phyloP scores from a whole-genome alignment of 2,329 filamentous ascomycete genomes.

The Fusarium incarnatum region DNA sequence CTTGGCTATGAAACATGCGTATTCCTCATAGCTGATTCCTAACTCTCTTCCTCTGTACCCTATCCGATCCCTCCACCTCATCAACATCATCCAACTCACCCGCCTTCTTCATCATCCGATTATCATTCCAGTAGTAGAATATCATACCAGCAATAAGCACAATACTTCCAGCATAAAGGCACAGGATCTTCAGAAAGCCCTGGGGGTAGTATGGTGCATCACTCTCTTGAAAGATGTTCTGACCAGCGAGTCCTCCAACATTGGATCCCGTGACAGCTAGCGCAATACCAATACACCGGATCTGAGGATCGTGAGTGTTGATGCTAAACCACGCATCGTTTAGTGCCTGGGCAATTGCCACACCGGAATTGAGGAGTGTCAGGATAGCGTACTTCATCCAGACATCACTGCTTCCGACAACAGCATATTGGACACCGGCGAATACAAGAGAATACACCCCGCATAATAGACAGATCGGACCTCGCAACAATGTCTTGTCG shows the following conservation, averaged over 20 bases:
- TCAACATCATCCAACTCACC: neutral
- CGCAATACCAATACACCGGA: neutral
- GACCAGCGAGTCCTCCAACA: neutral
- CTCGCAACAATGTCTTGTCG: neutral
- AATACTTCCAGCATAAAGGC: slow-evolving; percentile 13
- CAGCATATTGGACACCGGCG: slow-evolving; percentile 2
- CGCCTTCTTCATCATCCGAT: neutral
- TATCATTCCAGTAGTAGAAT: slow-evolving; percentile 16
- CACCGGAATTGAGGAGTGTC: neutral
- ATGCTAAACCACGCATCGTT: slow-evolving; percentile 9
- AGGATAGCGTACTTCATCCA: slow-evolving; percentile 13
- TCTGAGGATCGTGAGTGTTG: slow-evolving; percentile 4
- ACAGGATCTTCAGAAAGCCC: neutral
- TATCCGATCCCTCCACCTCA: neutral
- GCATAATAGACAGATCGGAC: neutral
- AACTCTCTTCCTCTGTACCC: neutral
- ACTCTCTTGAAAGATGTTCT: slow-evolving; percentile 2
- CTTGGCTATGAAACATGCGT: neutral
- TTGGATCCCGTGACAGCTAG: neutral
- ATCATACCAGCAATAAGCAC: slow-evolving; percentile 14
- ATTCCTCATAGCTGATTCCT: neutral
- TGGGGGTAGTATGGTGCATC: neutral
- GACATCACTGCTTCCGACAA: neutral
- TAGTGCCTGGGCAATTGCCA: neutral
- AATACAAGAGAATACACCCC: slow-evolving; percentile 4